Evolutionary conservation across 2,329 filamentous ascomycete genomes (phyloP), one percentile per base, ranked within the genome.

Genomic region (Apiospora sp.): DNA sequence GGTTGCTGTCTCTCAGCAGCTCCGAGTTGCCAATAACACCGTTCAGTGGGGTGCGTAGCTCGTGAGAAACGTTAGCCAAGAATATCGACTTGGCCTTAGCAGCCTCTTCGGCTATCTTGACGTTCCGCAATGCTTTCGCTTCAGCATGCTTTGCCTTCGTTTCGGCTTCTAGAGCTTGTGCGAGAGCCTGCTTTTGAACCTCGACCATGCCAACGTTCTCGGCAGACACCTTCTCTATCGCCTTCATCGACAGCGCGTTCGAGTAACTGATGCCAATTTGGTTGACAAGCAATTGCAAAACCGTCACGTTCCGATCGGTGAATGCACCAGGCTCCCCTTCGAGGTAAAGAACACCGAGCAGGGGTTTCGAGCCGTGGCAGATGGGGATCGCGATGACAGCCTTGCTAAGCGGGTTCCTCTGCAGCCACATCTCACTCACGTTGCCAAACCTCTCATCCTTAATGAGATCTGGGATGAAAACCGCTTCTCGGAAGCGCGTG

Each of bases 21-120:
- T 97, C 94, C 14, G 92, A 93, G 86, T 97, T 97, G 67, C 94
- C 94, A 77, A 97, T 95, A 12, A 97, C 94, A 43, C 94, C 94
- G 72, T 96, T 95, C 69, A 97, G 91, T 0, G 94, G 94, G 1
- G 93, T 95, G 67, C 93, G 90, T 72, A 96, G 84, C 82, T 96
- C 93, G 81, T 96, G 93, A 2, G 92, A 94, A 76, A 96, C 94
- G 75, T 94, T 93, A 54, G 92, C 92, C 64, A 93, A 84, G 82
- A 96, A 96, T 72, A 95, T 94, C 2, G 91, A 93, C 81, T 96
- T 96, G 51, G 93, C 93, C 81, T 93, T 94, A 30, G 93, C 93
- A 14, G 93, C 93, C 81, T 96, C 93, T 79, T 96, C 93, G 22
- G 94, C 94, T 51, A 95, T 87, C 82, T 93, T 92, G 80, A 95